Conservation (phyloP, 108 stramenopile species). For the Aurantiochytrium sp. region DNA sequence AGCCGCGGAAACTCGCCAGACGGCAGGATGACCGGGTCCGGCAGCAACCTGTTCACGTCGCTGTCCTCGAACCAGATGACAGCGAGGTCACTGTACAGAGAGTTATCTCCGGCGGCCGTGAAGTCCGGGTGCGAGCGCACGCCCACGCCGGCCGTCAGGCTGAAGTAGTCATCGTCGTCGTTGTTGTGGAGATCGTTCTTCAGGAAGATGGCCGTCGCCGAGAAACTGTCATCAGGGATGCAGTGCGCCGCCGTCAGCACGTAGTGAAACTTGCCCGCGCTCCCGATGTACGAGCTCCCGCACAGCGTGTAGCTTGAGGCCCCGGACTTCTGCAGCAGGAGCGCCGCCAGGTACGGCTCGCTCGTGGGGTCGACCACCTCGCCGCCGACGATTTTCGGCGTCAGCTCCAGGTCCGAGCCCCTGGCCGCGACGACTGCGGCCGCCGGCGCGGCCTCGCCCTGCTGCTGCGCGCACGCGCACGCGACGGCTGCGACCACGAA, state of each 20-base stretch:
- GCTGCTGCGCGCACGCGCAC: too few relatives aligned
- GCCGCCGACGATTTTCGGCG: neutral
- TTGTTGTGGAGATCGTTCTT: neutral
- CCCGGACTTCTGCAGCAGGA: neutral
- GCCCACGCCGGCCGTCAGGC: neutral
- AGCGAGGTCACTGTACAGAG: neutral
- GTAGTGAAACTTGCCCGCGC: neutral
- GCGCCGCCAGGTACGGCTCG: neutral
- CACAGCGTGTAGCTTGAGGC: neutral
- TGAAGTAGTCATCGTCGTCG: neutral
- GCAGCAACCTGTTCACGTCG: neutral
- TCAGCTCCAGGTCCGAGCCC: too few relatives aligned
- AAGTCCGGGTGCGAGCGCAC: neutral
- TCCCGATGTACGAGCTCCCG: neutral
- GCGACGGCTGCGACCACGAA: too few relatives aligned
- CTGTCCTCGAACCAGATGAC: neutral
- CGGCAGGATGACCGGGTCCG: neutral
- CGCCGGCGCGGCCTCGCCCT: too few relatives aligned
- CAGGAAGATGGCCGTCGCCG: neutral
- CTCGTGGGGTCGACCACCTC: neutral
- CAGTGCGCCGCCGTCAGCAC: neutral
- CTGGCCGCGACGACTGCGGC: too few relatives aligned
- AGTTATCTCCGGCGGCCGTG: neutral
- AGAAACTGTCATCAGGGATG: neutral
- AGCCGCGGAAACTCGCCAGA: neutral